Evolutionary conservation across 306 rosid genomes (phyloP).

Genomic region (Myrica gale): DNA sequence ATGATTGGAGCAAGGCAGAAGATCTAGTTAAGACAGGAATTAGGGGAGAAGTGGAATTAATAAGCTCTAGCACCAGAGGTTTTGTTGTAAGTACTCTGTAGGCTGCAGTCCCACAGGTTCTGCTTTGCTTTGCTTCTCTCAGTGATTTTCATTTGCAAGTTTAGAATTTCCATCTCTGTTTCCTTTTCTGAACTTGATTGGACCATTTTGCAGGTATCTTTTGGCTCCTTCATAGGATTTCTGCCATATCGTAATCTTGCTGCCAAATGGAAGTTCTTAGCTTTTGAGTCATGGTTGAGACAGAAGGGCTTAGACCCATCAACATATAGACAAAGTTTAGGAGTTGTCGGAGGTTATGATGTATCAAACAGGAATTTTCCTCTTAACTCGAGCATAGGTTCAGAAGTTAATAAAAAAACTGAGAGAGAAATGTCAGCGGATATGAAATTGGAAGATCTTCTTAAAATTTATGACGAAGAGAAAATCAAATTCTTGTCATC

Average conservation of each 20-base stretch:
- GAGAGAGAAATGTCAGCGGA: constrained; percentile 61
- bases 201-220: constrained; percentile 72
- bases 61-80: constrained; percentile 77
- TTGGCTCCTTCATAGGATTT: constrained; percentile 83
- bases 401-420: constrained; percentile 34
- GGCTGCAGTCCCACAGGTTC: constrained; percentile 3
- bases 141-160: background rate
- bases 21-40: constrained; percentile 51
- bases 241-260: constrained; percentile 84
- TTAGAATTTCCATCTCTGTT: constrained; percentile 22
- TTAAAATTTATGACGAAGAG: constrained; percentile 74
- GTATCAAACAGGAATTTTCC: constrained; percentile 37
- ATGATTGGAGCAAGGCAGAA: constrained; percentile 77
- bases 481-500: constrained; percentile 77
- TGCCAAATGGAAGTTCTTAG: constrained; percentile 88
- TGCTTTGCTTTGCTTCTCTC: background rate
- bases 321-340: constrained; percentile 55
- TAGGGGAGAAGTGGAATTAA: constrained; percentile 69
- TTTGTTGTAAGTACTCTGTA: constrained; percentile 70
- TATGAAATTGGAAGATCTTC: constrained; percentile 81
- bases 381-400: constrained; percentile 33
- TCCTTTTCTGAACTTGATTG: constrained; percentile 32
- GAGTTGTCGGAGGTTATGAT: constrained; percentile 48
- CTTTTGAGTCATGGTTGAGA: constrained; percentile 95
- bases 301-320: constrained; percentile 87